Evolutionary conservation across 2,329 filamentous ascomycete species (phyloP), one percentile per base, ranked within the genome.

Genomic region (Epichloe sp.): DNA sequence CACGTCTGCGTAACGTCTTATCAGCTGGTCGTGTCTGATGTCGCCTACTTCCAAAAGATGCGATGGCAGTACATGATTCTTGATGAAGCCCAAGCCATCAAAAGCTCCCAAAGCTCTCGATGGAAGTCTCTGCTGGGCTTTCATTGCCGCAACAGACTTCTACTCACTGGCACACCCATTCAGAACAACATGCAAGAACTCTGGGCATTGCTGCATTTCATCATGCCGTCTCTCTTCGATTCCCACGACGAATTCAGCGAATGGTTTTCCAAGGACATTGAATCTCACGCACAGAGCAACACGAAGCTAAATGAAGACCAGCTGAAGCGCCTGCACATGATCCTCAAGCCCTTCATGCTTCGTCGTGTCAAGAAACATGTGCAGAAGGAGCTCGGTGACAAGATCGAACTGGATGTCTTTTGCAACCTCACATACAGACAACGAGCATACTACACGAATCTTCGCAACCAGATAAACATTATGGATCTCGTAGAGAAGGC

Each of bases 131-230:
- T 98, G 57, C 76, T 98, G 45, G 86, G 85, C 48, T 97, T 97
- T 76, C 87, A 94, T 65, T 97, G 91, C 71, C 86, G 93, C 54
- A 98, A 97, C 69, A 82, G 93, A 58, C 79, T 98, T 45, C 74
- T 98, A 44, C 78, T 98, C 19, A 98, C 93, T 0, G 93, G 93
- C 71, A 98, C 93, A 0, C 93, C 93, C 3, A 97, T 98, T 57
- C 93, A 98, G 68, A 98, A 98, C 73, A 98, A 97, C 76, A 98
- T 98, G 93, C 93, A 97, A 69, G 91, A 98, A 69, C 71, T 98
- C 53, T 98, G 93, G 93, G 93, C 93, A 34, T 71, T 98, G 58
- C 77, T 98, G 19, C 93, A 98, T 76, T 98, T 98, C 72, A 97
- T 97, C 72, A 97, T 98, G 93, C 93, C 93, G n/a, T 95, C 88